Conservation (phyloP, 768 basidiomycete species). For the Tylopilus vinaceipallidus region DNA sequence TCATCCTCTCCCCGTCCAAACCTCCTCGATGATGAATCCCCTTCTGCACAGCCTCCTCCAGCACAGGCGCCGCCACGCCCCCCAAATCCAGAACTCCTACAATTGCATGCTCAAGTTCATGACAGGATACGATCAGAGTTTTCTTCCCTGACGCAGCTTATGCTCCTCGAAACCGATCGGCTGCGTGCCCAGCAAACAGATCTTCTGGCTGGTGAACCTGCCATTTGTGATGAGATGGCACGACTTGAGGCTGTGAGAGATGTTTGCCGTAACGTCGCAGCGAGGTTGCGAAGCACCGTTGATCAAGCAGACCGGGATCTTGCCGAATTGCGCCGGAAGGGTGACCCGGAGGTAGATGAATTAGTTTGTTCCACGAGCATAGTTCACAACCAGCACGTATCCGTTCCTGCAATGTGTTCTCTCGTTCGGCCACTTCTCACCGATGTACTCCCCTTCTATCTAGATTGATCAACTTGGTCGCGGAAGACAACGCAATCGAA, state of each 20-base stretch:
- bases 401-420: background rate
- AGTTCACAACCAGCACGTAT: slow-evolving; percentile 87
- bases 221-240: slow-evolving; percentile 95
- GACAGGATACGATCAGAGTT: slow-evolving; percentile 72
- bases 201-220: slow-evolving; percentile 86
- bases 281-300: slow-evolving; percentile 62
- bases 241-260: slow-evolving; percentile 89
- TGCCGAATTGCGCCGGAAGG: slow-evolving; percentile 73
- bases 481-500: slow-evolving; percentile 98
- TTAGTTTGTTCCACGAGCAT: slow-evolving; percentile 93
- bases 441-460: background rate
- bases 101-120: slow-evolving; percentile 74
- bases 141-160: slow-evolving; percentile 61
- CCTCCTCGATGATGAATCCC: slow-evolving; percentile 62
- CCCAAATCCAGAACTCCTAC: slow-evolving; percentile 86
- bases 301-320: slow-evolving; percentile 70
- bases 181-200: slow-evolving; percentile 81
- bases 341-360: slow-evolving; percentile 94
- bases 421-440: slow-evolving; percentile 15
- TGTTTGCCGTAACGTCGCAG: slow-evolving; percentile 81
- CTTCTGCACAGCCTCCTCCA: slow-evolving; percentile 27
- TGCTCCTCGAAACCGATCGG: slow-evolving; percentile 66
- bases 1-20: slow-evolving; percentile 40
- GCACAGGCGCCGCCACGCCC: slow-evolving; percentile 69
- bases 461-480: slow-evolving; percentile 93